Percentiles rank a stretch among this genome's conserved stretches.
Conservation (phyloP, 179 eudicot species). For the Spinacia oleracea region DNA sequence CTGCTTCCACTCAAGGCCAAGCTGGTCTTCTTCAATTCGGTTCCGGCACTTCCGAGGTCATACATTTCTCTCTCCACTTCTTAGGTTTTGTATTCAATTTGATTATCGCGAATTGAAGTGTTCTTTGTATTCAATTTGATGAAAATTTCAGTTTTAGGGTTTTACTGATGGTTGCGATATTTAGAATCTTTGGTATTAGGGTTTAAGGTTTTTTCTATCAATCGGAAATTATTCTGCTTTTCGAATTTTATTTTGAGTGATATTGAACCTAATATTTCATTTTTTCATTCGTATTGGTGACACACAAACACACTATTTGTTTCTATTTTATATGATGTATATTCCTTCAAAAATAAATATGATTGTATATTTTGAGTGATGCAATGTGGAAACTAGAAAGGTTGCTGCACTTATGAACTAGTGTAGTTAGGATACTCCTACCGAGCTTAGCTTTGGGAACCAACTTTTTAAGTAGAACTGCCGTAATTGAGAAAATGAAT, state of each 20-base stretch:
- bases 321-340: background rate
- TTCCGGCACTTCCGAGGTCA: conserved; percentile 85
- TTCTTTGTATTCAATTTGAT: conserved; percentile 6
- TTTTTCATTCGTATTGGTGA: background rate
- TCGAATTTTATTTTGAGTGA: background rate
- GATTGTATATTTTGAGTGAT: background rate
- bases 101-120: background rate
- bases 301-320: background rate
- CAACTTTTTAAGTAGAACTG: background rate
- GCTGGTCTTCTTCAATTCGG: conserved; percentile 96
- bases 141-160: background rate
- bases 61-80: background rate
- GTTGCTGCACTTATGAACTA: background rate
- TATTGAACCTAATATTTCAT: background rate
- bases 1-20: conserved; percentile 73
- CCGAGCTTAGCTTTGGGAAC: background rate
- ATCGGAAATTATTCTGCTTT: background rate
- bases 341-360: no score
- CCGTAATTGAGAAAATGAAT: background rate
- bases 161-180: background rate
- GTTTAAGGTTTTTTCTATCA: background rate
- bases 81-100: background rate
- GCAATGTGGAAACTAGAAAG: background rate
- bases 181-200: background rate
- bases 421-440: no score